A percentile compares a stretch with the other conserved stretches of the same genome.
Conservation (phyloP, 2,329 filamentous ascomycete genomes). For the Ilyonectria mors-panacis region DNA sequence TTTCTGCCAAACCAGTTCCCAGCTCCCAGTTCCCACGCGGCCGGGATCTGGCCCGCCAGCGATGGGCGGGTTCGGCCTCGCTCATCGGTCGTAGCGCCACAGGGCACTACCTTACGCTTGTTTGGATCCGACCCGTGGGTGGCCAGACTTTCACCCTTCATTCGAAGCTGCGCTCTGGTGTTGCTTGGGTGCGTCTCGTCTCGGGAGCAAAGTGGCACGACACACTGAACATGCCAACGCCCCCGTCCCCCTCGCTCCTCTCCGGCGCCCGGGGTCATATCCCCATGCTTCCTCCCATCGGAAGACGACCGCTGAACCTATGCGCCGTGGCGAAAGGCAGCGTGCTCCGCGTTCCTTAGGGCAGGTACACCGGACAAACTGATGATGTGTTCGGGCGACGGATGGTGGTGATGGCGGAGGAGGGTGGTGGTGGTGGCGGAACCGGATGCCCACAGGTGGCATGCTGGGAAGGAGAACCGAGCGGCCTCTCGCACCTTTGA, state of each 20-base stretch:
- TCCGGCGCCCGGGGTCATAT: neutral
- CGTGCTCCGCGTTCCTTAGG: slow-evolving; percentile 18
- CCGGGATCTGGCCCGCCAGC: slow-evolving; percentile 32
- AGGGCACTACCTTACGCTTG: neutral
- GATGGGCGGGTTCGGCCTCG: slow-evolving; percentile 30
- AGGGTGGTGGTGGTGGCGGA: slow-evolving; percentile 21
- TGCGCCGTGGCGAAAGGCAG: slow-evolving; percentile 24
- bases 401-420: slow-evolving; percentile 5
- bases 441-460: slow-evolving; percentile 8
- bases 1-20: slow-evolving; percentile 9
- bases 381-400: slow-evolving; percentile 19
- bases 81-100: slow-evolving; percentile 24
- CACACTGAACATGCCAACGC: slow-evolving; percentile 18
- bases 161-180: slow-evolving; percentile 11
- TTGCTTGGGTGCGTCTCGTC: slow-evolving; percentile 16
- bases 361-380: slow-evolving; percentile 5
- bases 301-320: slow-evolving; percentile 18
- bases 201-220: slow-evolving; percentile 29
- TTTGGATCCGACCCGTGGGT: slow-evolving; percentile 1
- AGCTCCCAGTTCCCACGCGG: slow-evolving; percentile 30
- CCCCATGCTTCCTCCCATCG: slow-evolving; percentile 17
- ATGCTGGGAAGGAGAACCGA: slow-evolving; percentile 10
- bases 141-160: slow-evolving; percentile 22
- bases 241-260: neutral
- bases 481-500: neutral